Conservation (phyloP, 495 filamentous ascomycete species). For the Aspergillus hancockii region DNA sequence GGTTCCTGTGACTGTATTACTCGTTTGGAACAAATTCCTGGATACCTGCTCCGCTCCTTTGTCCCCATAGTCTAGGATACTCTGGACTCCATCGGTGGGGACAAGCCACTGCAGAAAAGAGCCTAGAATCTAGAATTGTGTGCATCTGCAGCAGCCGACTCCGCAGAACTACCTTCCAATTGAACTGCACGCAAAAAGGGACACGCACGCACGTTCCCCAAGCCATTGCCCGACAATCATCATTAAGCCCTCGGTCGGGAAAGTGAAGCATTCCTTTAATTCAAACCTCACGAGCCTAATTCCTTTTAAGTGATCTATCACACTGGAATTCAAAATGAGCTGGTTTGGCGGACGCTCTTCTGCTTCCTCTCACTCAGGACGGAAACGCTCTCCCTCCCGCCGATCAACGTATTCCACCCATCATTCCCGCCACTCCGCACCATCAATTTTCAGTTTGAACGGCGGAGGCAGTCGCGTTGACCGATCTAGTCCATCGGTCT, state of each 20-base stretch:
- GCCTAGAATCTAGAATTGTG: conserved; percentile 33
- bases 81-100: conserved; percentile 24
- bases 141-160: conserved; percentile 32
- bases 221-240: neutral
- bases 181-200: conserved; percentile 9
- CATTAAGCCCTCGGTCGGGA: neutral
- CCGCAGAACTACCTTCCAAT: conserved; percentile 20
- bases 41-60: neutral
- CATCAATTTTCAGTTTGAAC: conserved; percentile 55
- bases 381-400: conserved; percentile 39
- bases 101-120: conserved; percentile 28
- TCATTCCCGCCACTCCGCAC: conserved; percentile 43
- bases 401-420: conserved; percentile 42
- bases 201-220: conserved; percentile 7
- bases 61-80: neutral
- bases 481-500: conserved; percentile 52
- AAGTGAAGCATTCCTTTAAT: conserved; percentile 1
- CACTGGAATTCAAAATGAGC: conserved; percentile 39
- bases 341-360: conserved; percentile 50
- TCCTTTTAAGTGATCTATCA: neutral
- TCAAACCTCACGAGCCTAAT: conserved; percentile 5
- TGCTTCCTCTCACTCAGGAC: conserved; percentile 29
- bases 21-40: neutral
- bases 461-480: conserved; percentile 30
- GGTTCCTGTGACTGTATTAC: neutral